Percentiles rank a stretch among this genome's conserved stretches.
Conservation (phyloP, 2,329 filamentous ascomycete species). For the Phialocephala subalpina region DNA sequence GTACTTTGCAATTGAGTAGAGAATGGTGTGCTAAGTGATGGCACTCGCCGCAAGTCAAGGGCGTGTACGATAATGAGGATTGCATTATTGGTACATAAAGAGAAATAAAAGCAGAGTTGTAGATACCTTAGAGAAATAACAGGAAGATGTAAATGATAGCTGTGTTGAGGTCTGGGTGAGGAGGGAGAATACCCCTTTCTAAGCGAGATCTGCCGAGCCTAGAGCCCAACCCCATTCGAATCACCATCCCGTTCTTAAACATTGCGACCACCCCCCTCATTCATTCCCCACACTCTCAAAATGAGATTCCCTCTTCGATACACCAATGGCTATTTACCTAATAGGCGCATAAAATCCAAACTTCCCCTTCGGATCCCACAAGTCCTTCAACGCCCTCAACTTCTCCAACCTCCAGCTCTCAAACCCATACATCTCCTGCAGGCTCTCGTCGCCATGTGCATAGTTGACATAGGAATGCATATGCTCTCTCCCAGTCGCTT, state of each 20-base stretch:
- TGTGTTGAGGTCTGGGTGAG: no score
- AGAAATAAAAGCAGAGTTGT: no score
- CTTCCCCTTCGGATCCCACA: conserved; percentile 55
- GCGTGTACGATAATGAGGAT: no score
- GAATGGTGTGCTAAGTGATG: no score
- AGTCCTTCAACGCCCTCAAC: conserved; percentile 54
- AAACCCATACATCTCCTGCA: conserved; percentile 54
- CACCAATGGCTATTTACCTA: not conserved
- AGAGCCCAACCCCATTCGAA: no score
- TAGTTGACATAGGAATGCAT: conserved; percentile 59
- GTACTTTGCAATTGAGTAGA: no score
- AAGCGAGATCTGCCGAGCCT: no score
- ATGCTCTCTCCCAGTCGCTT: conserved; percentile 44
- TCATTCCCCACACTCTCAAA: not conserved
- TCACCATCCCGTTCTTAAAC: not conserved
- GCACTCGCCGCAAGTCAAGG: no score
- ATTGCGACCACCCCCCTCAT: not conserved
- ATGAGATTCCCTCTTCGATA: not conserved
- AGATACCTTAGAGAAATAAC: no score
- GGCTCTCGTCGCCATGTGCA: conserved; percentile 55
- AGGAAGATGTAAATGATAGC: no score
- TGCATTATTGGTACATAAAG: no score
- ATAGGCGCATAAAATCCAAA: conserved; percentile 56
- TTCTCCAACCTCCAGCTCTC: conserved; percentile 57
- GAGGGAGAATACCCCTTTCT: no score